A percentile compares a stretch with the other conserved stretches of the same genome.
Evolutionary conservation across 1,139 yeast species (phyloP).

Genomic region (Pichia sp.): DNA sequence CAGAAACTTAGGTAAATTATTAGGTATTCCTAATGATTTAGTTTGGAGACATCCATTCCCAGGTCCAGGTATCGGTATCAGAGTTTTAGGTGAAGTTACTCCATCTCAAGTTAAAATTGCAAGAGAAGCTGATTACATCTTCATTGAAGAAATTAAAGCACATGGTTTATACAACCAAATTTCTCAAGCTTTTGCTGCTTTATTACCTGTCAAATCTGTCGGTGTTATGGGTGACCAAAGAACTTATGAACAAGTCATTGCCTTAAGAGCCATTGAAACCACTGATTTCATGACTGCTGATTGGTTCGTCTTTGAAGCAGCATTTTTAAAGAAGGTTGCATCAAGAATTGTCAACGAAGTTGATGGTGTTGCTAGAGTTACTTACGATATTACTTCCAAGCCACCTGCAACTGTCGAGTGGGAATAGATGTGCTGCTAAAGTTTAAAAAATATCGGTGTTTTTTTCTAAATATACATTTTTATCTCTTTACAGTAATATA

Average conservation of each 20-base stretch:
- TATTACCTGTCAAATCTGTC: constrained; percentile 94
- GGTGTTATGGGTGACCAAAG: constrained; percentile 99
- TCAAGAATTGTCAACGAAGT: constrained; percentile 98
- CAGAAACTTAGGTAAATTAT: constrained; percentile 86
- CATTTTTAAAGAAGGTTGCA: constrained; percentile 87
- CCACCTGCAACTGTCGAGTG: constrained; percentile 99
- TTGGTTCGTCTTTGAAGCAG: constrained; percentile 92
- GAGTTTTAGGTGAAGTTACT: constrained; percentile 96
- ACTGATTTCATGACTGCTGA: constrained; percentile 99
- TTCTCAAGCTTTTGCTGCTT: constrained; percentile 96
- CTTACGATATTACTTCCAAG: constrained; percentile 96
- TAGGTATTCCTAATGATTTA: constrained; percentile 93
- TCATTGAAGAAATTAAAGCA: constrained; percentile 88
- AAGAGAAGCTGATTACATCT: constrained; percentile 92
- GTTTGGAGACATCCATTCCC: constrained; percentile 99
- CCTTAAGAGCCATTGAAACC: constrained; percentile 96
- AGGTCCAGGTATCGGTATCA: constrained; percentile 99
- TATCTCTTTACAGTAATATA: no score
- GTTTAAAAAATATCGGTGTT: no score
- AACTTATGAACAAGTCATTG: constrained; percentile 98
- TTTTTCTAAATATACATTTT: no score
- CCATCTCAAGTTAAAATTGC: constrained; percentile 90
- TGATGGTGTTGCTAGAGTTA: constrained; percentile 97
- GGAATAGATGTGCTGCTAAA: constrained; percentile 47
- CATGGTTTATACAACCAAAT: constrained; percentile 91